These are phyloP conservation scores for Colletotrichum paranaense DNA, from an alignment of 2,329 filamentous ascomycete species.

Conservation along the genomic window DNA sequence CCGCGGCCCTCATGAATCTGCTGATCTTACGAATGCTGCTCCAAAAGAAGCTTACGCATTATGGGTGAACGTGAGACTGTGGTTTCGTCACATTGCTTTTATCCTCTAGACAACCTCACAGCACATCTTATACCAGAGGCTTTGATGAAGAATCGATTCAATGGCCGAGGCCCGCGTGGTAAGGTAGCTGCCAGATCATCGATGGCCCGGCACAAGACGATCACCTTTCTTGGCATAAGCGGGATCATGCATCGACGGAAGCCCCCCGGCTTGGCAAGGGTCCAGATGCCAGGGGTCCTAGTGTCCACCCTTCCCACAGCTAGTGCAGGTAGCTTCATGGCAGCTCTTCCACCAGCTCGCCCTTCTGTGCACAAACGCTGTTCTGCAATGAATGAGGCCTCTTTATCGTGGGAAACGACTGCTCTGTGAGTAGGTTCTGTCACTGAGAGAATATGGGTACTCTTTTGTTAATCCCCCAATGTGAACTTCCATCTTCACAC, in stretches of 20 bases:
- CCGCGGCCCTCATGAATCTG: background rate
- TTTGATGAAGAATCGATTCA: background rate
- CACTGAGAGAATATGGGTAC: too few species aligned
- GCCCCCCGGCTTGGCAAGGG: constrained; percentile 30
- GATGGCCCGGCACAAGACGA: background rate
- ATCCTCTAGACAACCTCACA: background rate
- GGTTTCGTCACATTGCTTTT: background rate
- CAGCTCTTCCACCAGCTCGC: background rate
- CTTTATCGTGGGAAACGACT: background rate
- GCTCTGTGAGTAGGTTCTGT: too few species aligned
- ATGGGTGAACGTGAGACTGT: background rate
- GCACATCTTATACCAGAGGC: background rate
- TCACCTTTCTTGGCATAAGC: constrained; percentile 18
- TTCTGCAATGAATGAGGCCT: background rate
- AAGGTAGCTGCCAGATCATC: background rate
- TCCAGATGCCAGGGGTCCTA: constrained; percentile 28
- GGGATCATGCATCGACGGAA: constrained; percentile 24
- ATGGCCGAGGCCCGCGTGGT: background rate
- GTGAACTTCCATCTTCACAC: background rate
- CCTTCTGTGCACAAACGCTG: too few species aligned
- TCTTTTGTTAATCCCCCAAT: too few species aligned
- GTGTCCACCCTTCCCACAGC: constrained; percentile 4
- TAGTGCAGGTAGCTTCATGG: background rate
- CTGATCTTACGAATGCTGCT: background rate
- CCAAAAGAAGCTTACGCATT: background rate